Base-by-base conservation (phyloP, 306 rosid genomes). In the Medicago arabica region DNA sequence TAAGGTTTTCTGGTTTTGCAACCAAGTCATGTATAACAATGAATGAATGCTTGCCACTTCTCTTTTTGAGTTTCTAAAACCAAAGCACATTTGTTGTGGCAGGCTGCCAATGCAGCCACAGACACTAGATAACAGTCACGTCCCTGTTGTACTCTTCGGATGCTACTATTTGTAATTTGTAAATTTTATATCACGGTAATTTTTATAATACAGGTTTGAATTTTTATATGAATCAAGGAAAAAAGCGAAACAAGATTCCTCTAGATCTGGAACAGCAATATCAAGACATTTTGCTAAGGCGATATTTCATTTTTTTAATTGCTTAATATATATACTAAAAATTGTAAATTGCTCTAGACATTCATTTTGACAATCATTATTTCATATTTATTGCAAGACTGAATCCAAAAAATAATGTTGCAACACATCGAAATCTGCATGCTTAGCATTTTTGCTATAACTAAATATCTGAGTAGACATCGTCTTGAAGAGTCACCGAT, bases 1-100 rank as follows among this genome's bases (percentile, higher is more conserved):
- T 84, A 36, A 83, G 92, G 81, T 96, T 96, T 86, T 96, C 99
- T 78, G 99, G 99, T 79, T 96, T 96, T 75, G 97, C 74, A 44
- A 72, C 50, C 44, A 8, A 43, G 19, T 68, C 31, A 6, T 51
- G n/a, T 62, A 12, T 50, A 15, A 40, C 53, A 57, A 11, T 28
- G 13, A 44, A 31, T 7, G 6, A 34, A 4, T 50, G 17, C 58
- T 70, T 64, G 47, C 36, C 55, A 25, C 76, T 58, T 41, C 75
- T 39, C 60, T 54, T 28, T 46, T 68, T n/a, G 57, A 74, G 69
- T 18, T 60, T 79, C 77, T 64, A 59, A 70, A 77, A 69, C 64
- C 91, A n/a, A n/a, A n/a, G n/a, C 39, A 12, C 10, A 51, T 51
- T 51, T 40, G 44, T 40, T 7, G 3, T 40, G 44, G 44, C 44